Conservation (phyloP, 257 asterid genomes). For the Fraxinus excelsior region DNA sequence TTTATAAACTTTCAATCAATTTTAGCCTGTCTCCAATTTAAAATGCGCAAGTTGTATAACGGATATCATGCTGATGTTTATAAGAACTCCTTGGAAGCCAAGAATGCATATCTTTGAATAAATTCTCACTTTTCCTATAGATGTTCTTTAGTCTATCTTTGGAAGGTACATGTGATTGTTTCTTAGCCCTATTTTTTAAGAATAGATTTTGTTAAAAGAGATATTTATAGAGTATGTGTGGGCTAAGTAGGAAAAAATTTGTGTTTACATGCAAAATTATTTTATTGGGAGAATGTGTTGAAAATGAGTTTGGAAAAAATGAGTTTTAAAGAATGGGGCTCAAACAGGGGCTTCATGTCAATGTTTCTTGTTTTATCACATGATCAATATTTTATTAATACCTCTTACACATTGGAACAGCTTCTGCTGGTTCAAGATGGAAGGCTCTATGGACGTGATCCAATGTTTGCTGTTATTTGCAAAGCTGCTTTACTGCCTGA, state of each 20-base stretch:
- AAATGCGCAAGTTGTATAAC: not conserved
- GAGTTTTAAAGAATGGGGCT: too few species aligned
- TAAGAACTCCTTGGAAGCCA: conserved; percentile 1
- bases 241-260: too few species aligned
- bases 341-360: not conserved
- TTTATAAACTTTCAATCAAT: not conserved
- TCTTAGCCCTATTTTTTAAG: not conserved
- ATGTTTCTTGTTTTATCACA: conserved; percentile 9
- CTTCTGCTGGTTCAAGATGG: conserved; percentile 96
- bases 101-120: conserved; percentile 16
- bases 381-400: conserved; percentile 22
- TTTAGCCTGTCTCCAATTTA: not conserved
- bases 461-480: conserved; percentile 78
- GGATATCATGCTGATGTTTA: not conserved
- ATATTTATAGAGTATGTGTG: too few species aligned
- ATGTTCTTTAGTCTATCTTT: not conserved
- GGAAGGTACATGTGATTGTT: conserved; percentile 8
- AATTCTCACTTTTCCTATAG: not conserved
- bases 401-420: conserved; percentile 48
- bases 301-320: too few species aligned
- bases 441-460: conserved; percentile 88
- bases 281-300: too few species aligned
- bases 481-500: conserved; percentile 84
- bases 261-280: too few species aligned
- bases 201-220: too few species aligned